Evolutionary conservation across 345 rosid genomes (phyloP), one percentile per base, ranked within the genome.

Genomic region (Clarkia xantiana): DNA sequence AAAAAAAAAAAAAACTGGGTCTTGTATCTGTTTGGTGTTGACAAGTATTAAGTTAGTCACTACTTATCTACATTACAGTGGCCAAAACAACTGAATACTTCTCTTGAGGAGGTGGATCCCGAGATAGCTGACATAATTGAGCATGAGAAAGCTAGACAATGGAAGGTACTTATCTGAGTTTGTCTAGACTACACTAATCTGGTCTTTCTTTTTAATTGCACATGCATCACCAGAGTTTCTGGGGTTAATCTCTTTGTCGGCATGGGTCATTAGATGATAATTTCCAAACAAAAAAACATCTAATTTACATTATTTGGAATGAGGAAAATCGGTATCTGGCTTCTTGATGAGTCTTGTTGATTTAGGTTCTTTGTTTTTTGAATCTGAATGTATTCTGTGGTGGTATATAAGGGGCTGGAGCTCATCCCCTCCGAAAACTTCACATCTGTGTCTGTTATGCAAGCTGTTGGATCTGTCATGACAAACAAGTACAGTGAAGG

Each of bases 401-500:
- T 63, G 55, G 16, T 65, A 43, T n/a, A 62, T 14, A 61, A 86
- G 96, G 98, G 98, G 41, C 79, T 91, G 64, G 98, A 91, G 56
- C 94, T 91, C 44, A 91, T 91, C 49, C 98, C 98, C 19, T 91
- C 98, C 0, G 98, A 91, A 80, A 91, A 91, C 66, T 91, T 91
- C 77, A 91, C 98, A 14, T 91, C 98, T n/a, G 71, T 75, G 10
- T 86, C 98, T 1, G 96, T 91, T 58, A 91, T 91, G 98, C 94
- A 84, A 86, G 98, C 98, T 47, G 98, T 91, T 62, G 98, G 98
- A 12, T 91, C 98, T 55, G 73, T 91, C 40, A 91, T 91, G 98
- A 91, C 98, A 60, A 91, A 91, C 78, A 91, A 91, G 68, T 84
- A 86, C 67, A 91, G 98, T 77, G 98, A 91, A 80, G 98, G 98